These are phyloP conservation scores for Taphrina sp. DNA, from an alignment of 1,139 yeast genomes.

Conservation along the genomic window DNA sequence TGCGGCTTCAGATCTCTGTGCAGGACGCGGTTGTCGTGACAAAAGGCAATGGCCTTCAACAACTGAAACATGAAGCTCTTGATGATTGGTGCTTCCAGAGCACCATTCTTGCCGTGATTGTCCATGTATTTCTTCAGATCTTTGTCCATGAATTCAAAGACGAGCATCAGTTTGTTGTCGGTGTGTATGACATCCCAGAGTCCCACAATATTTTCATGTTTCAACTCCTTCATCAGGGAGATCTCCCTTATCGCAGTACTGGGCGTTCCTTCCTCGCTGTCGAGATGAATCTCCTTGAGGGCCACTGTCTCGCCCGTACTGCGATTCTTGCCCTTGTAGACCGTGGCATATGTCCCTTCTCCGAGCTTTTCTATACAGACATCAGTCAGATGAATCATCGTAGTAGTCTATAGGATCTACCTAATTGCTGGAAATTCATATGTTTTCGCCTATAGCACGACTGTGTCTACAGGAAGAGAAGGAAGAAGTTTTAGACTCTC, in stretches of 20 bases:
- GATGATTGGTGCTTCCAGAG: slow-evolving; percentile 72
- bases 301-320: slow-evolving; percentile 93
- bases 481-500: too few relatives aligned
- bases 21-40: slow-evolving; percentile 90
- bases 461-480: too few relatives aligned
- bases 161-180: slow-evolving; percentile 88
- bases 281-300: slow-evolving; percentile 86
- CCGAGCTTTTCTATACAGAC: slow-evolving; percentile 35
- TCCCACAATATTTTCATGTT: slow-evolving; percentile 90
- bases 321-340: slow-evolving; percentile 89
- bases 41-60: slow-evolving; percentile 83
- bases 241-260: slow-evolving; percentile 97
- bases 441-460: too few relatives aligned
- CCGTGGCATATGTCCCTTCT: slow-evolving; percentile 92
- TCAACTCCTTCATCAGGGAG: slow-evolving; percentile 91
- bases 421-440: slow-evolving; percentile 20
- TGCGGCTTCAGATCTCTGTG: slow-evolving; percentile 97
- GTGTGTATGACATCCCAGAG: slow-evolving; percentile 94
- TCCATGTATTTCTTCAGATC: slow-evolving; percentile 96
- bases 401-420: too few relatives aligned
- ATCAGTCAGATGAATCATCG: too few relatives aligned
- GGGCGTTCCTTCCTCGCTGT: slow-evolving; percentile 90
- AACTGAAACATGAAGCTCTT: slow-evolving; percentile 92
- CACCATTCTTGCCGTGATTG: slow-evolving; percentile 72
- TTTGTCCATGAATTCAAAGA: slow-evolving; percentile 80